Conservation (phyloP, 495 filamentous ascomycete genomes). For the Xylaria longipes region DNA sequence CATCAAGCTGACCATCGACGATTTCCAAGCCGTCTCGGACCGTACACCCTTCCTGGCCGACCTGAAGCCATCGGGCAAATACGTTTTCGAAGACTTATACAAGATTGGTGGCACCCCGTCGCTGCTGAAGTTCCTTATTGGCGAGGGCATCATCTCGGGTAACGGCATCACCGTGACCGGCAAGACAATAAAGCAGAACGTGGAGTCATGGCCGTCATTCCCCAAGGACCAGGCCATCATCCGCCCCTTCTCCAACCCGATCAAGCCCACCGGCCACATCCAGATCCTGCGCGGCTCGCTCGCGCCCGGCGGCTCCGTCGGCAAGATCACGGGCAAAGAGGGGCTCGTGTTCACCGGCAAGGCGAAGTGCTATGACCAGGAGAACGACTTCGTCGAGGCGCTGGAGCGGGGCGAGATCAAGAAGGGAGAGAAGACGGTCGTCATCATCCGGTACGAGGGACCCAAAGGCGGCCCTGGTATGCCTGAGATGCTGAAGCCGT, state of each 20-base stretch:
- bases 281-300: conserved; percentile 93
- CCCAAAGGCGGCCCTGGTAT: conserved; percentile 82
- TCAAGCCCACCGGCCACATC: conserved; percentile 94
- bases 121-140: conserved; percentile 88
- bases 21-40: conserved; percentile 95
- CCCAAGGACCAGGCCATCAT: conserved; percentile 88
- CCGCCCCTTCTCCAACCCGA: conserved; percentile 86
- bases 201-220: conserved; percentile 78
- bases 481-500: conserved; percentile 89
- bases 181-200: conserved; percentile 90
- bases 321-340: conserved; percentile 99
- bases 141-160: conserved; percentile 88
- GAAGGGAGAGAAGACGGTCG: conserved; percentile 97
- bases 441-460: conserved; percentile 95
- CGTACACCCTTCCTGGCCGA: conserved; percentile 92
- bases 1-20: conserved; percentile 92
- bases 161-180: conserved; percentile 92
- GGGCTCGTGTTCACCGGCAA: conserved; percentile 86
- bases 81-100: conserved; percentile 92
- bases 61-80: conserved; percentile 96
- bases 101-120: conserved; percentile 91
- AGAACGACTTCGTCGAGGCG: conserved; percentile 79
- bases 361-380: conserved; percentile 85
- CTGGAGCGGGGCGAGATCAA: conserved; percentile 84
- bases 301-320: conserved; percentile 89